Evolutionary conservation across 345 rosid genomes (phyloP), one percentile per base, ranked within the genome.

Genomic region (Toxicodendron radicans): DNA sequence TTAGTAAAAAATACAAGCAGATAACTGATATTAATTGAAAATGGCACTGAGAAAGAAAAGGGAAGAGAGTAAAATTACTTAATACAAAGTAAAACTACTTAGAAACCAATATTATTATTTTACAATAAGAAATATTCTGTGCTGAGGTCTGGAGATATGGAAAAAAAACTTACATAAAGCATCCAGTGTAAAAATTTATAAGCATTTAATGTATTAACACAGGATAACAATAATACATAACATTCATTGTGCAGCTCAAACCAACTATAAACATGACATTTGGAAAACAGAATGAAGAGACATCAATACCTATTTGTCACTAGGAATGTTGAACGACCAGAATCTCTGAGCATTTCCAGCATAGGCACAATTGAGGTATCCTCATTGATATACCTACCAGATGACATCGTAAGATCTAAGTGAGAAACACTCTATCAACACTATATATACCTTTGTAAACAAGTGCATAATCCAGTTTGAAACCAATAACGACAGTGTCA

Each of bases 311-410:
- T 95, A 81, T 95, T 95, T 76, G 99, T 95, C 85, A 93, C 99
- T 88, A 95, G 84, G 89, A 95, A 95, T 57, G 97, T 95, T 51
- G 88, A 81, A 73, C 99, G 98, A 38, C 97, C 93, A 72, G 97
- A 95, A 81, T 93, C 87, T 79, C 93, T 88, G 5, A 95, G 89
- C 98, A 95, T 91, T 81, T 88, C 87, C 56, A 95, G 85, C 87
- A 95, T 87, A 11, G 99, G 98, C 57, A 95, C 88, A 33, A 91
- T 89, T 2, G 85, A 74, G 32, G 78, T 67, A 78, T 93, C 98
- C 80, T 95, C 97, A 70, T 89, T 95, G 73, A 93, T 91, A 74
- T 90, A 93, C 85, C 99, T 95, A 72, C 68, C 23, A 57, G 58
- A 32, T 59, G 68, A 56, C 64, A 33, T 12, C 27, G 35, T 13